Evolutionary conservation across 1,139 yeast genomes (phyloP).

Genomic region (Suhomyces bolitotheri): DNA sequence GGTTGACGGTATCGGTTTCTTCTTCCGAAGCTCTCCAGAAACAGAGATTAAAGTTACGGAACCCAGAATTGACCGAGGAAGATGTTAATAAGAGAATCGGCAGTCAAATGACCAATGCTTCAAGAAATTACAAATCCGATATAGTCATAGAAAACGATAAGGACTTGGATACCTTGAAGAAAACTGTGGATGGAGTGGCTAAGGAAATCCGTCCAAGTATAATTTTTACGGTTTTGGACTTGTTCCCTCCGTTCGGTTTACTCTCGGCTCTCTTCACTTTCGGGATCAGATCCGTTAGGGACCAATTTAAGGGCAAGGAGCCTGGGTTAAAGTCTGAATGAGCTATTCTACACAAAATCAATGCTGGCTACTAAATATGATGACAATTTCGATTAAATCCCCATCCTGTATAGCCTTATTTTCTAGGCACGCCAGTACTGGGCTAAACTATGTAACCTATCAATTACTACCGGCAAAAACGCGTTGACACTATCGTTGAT

Average conservation of each 20-base stretch:
- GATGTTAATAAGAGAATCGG: slow-evolving; percentile 74
- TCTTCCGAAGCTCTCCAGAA: slow-evolving; percentile 62
- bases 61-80: slow-evolving; percentile 61
- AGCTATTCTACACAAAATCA: too few relatives aligned
- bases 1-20: slow-evolving; percentile 65
- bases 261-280: slow-evolving; percentile 29
- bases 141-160: slow-evolving; percentile 66
- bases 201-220: slow-evolving; percentile 49
- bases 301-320: slow-evolving; percentile 10
- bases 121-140: slow-evolving; percentile 63
- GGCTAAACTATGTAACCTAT: slow-evolving; percentile 89
- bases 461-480: slow-evolving; percentile 90
- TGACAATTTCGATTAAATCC: too few relatives aligned
- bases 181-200: slow-evolving; percentile 49
- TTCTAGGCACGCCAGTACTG: slow-evolving; percentile 90
- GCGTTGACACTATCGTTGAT: slow-evolving; percentile 95
- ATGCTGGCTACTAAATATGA: too few relatives aligned
- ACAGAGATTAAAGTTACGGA: slow-evolving; percentile 61
- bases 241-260: slow-evolving; percentile 53
- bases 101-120: slow-evolving; percentile 71
- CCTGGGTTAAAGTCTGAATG: too few relatives aligned
- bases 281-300: slow-evolving; percentile 12
- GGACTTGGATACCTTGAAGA: slow-evolving; percentile 48
- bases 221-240: slow-evolving; percentile 60
- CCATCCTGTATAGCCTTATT: too few relatives aligned